Percentiles rank a stretch among this genome's conserved stretches.
These are phyloP conservation scores for Septoria petroselini DNA, from an alignment of 2,329 filamentous ascomycete species.

Conservation along the genomic window DNA sequence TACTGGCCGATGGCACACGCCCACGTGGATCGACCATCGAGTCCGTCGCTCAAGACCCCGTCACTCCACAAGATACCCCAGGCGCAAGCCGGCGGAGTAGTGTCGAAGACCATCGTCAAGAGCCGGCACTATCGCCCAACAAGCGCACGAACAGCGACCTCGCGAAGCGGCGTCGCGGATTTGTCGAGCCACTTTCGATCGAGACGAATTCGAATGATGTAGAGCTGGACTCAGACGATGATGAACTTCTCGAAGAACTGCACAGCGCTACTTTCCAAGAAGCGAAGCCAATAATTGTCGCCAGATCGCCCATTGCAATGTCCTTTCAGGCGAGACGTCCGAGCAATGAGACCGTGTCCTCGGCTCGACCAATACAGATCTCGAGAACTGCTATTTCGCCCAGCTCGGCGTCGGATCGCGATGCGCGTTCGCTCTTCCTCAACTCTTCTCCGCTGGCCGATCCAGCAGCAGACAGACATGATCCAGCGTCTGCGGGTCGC, in stretches of 20 bases:
- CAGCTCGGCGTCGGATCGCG: slow-evolving; percentile 8
- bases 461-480: slow-evolving; percentile 36
- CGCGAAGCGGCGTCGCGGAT: slow-evolving; percentile 41
- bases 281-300: slow-evolving; percentile 75
- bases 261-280: slow-evolving; percentile 78
- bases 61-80: neutral
- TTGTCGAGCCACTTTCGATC: slow-evolving; percentile 42
- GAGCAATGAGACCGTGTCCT: slow-evolving; percentile 27
- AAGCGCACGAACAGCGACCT: slow-evolving; percentile 27
- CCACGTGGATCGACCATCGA: slow-evolving; percentile 6
- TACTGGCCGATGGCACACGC: slow-evolving; percentile 26
- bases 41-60: slow-evolving; percentile 6
- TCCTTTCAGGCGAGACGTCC: slow-evolving; percentile 35
- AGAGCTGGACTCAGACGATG: slow-evolving; percentile 64
- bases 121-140: neutral
- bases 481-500: slow-evolving; percentile 22
- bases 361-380: slow-evolving; percentile 30
- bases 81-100: neutral
- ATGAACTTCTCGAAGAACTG: slow-evolving; percentile 66
- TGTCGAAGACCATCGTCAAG: neutral
- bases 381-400: slow-evolving; percentile 20
- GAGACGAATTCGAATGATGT: slow-evolving; percentile 42
- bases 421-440: neutral
- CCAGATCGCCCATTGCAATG: slow-evolving; percentile 64
- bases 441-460: slow-evolving; percentile 6